Base-by-base conservation (phyloP, 495 filamentous ascomycete species). In the Penicillium daleae region DNA sequence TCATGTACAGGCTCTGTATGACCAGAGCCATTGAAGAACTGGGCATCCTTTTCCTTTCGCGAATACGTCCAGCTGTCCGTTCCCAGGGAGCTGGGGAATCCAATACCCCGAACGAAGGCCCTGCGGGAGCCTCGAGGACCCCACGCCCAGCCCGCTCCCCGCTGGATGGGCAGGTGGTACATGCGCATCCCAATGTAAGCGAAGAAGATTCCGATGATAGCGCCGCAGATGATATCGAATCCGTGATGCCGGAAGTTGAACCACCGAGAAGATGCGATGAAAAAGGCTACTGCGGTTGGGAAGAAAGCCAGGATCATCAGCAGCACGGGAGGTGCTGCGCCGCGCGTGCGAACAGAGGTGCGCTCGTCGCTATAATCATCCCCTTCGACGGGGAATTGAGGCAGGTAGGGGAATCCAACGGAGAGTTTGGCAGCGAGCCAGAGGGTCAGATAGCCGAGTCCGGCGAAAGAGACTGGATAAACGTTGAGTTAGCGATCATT, bases 81-180 rank as follows among this genome's bases (percentile, higher is more conserved):
- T 0, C 78, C 80, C 37, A 78, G 66, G 56, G 81, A 72, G 56
- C 74, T 80, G 24, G 78, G 79, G 17, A 85, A 82, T 2, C 89
- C 88, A 17, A 90, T 68, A 3, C 86, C 85, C 4, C 82, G 85
- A 75, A 87, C 86, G 71, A 90, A 85, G 1, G 82, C 82, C 64
- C 76, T 65, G 10, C 63, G 64, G 8, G 52, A 63, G 33, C 72
- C 76, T 42, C 81, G 73, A 0, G 81, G 76, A 26, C 74, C 80
- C 79, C 84, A 86, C 6, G 78, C 75, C 79, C 83, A 85, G 7
- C 83, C 84, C 10, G 76, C 82, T 12, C 88, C 89, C 27, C 80
- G 77, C 17, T 77, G 76, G 64, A 92, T 84, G 13, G 90, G 88
- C 9, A 91, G 76, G 65, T 92, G 88, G 60, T 90, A 91, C 81